Conservation (phyloP, 2,329 filamentous ascomycete genomes). For the Aspergillus hortae region DNA sequence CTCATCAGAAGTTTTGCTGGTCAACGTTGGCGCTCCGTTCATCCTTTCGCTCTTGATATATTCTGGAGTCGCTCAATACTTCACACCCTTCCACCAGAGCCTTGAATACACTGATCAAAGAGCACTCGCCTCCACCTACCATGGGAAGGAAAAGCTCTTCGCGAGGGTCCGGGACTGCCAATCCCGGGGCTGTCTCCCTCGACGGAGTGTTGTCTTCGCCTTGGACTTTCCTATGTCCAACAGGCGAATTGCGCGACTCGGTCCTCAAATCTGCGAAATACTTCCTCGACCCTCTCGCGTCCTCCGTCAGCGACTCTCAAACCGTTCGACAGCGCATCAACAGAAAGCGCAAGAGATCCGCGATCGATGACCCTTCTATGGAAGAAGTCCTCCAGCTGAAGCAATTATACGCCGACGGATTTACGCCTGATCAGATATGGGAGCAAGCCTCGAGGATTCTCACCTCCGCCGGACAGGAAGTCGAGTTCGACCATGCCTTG, state of each 20-base stretch:
- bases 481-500: conserved; percentile 47
- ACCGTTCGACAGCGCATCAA: conserved; percentile 62
- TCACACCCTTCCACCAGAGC: no score
- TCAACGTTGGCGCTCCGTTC: no score
- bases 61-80: no score
- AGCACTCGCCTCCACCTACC: no score
- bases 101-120: no score
- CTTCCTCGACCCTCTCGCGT: conserved; percentile 74
- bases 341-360: conserved; percentile 72
- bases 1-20: no score
- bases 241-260: conserved; percentile 61
- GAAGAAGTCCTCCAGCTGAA: conserved; percentile 67
- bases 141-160: neutral
- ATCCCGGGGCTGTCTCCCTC: conserved; percentile 8
- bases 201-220: conserved; percentile 55
- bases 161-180: neutral
- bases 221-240: conserved; percentile 74
- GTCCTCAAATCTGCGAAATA: conserved; percentile 74
- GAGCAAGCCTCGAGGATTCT: conserved; percentile 87
- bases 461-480: conserved; percentile 56
- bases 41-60: no score
- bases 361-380: conserved; percentile 44
- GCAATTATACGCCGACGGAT: conserved; percentile 81
- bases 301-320: conserved; percentile 70
- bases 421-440: conserved; percentile 86